Percentiles rank a stretch among this genome's conserved stretches.
Conservation (phyloP, 495 filamentous ascomycete genomes). For the Oidiodendron maius region DNA sequence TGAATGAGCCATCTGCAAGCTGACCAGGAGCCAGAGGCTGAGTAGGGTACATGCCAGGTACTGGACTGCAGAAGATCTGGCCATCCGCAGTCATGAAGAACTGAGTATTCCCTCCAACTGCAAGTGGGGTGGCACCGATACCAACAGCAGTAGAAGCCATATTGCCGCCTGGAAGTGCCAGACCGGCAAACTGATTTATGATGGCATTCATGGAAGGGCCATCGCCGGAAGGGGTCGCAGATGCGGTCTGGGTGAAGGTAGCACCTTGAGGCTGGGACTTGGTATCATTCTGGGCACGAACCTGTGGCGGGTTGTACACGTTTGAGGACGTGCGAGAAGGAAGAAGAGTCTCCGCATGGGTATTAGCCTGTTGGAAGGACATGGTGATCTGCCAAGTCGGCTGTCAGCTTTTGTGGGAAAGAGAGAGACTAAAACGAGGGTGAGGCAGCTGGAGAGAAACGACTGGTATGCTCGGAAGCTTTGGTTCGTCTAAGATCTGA, state of each 20-base stretch:
- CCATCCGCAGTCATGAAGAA: conserved; percentile 31
- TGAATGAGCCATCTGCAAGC: conserved; percentile 19
- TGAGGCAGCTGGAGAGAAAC: conserved; percentile 12
- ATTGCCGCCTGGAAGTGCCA: conserved; percentile 28
- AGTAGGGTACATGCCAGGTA: conserved; percentile 19
- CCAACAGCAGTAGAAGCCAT: conserved; percentile 22
- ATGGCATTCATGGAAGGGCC: conserved; percentile 20
- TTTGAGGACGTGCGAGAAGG: conserved; percentile 11
- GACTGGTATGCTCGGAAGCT: neutral
- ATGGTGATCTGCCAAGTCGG: conserved; percentile 31
- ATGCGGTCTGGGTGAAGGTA: conserved; percentile 7
- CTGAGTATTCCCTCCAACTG: conserved; percentile 17
- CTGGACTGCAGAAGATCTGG: conserved; percentile 28
- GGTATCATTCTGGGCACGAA: conserved; percentile 15
- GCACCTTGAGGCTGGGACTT: conserved; percentile 12
- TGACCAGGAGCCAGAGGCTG: conserved; percentile 16
- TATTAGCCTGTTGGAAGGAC: conserved; percentile 24
- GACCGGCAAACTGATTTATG: conserved; percentile 33
- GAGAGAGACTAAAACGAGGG: neutral
- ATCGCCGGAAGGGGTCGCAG: conserved; percentile 9
- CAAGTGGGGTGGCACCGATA: conserved; percentile 21
- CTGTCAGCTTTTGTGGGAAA: conserved; percentile 45
- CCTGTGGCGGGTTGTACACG: conserved; percentile 22
- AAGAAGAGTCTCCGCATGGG: conserved; percentile 7
- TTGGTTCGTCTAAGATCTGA: neutral